phyloP scores from a whole-genome alignment of 306 rosid genomes.

The Corylus avellana region DNA sequence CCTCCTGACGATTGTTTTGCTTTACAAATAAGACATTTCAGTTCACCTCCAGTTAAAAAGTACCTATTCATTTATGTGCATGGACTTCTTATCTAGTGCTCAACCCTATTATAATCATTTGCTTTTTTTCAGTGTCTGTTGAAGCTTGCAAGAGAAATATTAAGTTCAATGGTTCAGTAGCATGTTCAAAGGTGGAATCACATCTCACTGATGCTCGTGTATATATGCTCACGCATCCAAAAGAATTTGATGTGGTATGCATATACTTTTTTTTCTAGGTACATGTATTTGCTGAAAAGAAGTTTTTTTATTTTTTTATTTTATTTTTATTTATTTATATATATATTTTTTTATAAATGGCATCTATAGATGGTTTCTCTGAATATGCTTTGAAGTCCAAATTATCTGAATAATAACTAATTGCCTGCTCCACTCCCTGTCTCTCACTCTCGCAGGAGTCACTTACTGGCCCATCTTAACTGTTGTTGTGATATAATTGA shows the following conservation, averaged over 20 bases:
- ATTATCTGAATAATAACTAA: not conserved
- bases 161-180: slow-evolving; percentile 93
- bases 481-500: not conserved
- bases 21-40: not conserved
- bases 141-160: slow-evolving; percentile 96
- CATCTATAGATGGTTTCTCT: not conserved
- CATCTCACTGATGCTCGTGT: slow-evolving; percentile 96
- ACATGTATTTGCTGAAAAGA: not conserved
- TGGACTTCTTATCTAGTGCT: not conserved
- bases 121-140: slow-evolving; percentile 62
- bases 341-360: not conserved
- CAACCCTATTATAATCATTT: slow-evolving; percentile 11
- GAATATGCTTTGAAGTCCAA: not conserved
- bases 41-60: not conserved
- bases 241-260: slow-evolving; percentile 92
- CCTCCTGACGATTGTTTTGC: not conserved
- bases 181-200: slow-evolving; percentile 84
- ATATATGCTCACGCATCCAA: slow-evolving; percentile 91
- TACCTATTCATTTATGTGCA: not conserved
- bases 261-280: not conserved
- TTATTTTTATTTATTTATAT: too few relatives aligned
- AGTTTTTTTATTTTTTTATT: not conserved
- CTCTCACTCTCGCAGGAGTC: not conserved
- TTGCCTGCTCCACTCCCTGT: not conserved
- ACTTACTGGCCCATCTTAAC: not conserved